A percentile compares a stretch with the other conserved stretches of the same genome.
Evolutionary conservation across 225 moss, liverwort and hornwort genomes (phyloP).

Genomic region (Physcomitrellopsis africana): DNA sequence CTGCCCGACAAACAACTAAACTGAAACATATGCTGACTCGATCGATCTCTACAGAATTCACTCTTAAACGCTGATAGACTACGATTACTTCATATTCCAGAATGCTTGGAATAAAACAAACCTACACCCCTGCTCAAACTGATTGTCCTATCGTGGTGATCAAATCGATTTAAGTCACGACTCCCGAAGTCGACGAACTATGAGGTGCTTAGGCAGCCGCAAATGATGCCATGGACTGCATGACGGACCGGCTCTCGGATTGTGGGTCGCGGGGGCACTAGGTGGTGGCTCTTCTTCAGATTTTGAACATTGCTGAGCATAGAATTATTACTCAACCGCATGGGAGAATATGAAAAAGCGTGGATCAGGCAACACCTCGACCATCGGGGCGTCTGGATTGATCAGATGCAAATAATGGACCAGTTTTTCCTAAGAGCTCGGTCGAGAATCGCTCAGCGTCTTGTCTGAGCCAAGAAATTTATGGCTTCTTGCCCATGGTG

Average conservation of each 20-base stretch:
- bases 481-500: constrained; percentile 89
- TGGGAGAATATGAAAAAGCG: constrained; percentile 23
- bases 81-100: constrained; percentile 14
- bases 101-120: constrained; percentile 19
- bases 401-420: not conserved
- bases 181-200: constrained; percentile 24
- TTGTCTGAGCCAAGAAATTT: not conserved
- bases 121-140: constrained; percentile 5
- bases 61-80: no score
- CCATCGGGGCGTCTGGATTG: not conserved
- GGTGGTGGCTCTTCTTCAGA: constrained; percentile 11
- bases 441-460: not conserved
- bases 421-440: no score
- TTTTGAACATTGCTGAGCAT: constrained; percentile 11
- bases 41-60: not conserved
- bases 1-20: constrained; percentile 22
- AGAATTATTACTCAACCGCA: constrained; percentile 25
- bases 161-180: constrained; percentile 52
- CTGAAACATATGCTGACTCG: no score
- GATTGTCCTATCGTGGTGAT: constrained; percentile 44
- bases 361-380: not conserved
- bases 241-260: constrained; percentile 14
- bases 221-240: not conserved
- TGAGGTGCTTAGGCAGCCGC: not conserved
- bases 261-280: constrained; percentile 15